Evolutionary conservation across 176 grass and related monocot species (phyloP), one percentile per base, ranked within the genome.

Genomic region (Rhynchospora tenuis): DNA sequence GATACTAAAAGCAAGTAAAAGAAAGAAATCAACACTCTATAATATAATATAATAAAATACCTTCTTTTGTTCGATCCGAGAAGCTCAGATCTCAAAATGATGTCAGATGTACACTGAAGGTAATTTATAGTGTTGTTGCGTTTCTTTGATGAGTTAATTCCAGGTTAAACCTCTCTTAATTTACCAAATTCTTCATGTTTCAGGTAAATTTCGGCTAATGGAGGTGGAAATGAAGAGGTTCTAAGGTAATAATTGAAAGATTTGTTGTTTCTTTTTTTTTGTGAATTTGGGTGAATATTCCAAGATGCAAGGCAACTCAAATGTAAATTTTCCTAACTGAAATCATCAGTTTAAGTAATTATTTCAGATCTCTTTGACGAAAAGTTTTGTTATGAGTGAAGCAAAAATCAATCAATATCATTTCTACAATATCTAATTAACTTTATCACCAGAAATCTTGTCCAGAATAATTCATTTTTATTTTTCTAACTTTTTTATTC

Each of bases 41-140:
- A 38, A 38, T 38, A 27, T 26, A 67, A 48, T n/a, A n/a, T n/a
- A n/a, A n/a, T n/a, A n/a, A 51, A 24, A 50, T 6, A 74, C 46
- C 17, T 59, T 19, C 6, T 7, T 59, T 3, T 59, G 56, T 15
- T 80, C 11, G 57, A 80, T 59, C 77, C 57, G 45, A 74, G 46
- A 16, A 43, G 55, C 51, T 59, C 78, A 81, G 78, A 81, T 81
- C 78, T 81, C 78, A 63, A 81, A 46, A 57, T 42, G 7, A 46
- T 26, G 31, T 81, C 57, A 16, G 78, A 46, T 62, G 26, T n/a
- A n/a, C 24, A 59, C 27, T 3, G 15, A 79, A 7, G 75, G 74
- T 63, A 63, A 4, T 61, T 78, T 81, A 14, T 63, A 31, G 22
- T 20, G 24, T 22, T 81, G 11, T 60, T 63, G 57, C 4, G 9